A percentile compares a stretch with the other conserved stretches of the same genome.
phyloP scores from a whole-genome alignment of 2,329 filamentous ascomycete species.

The Fusarium globosum region DNA sequence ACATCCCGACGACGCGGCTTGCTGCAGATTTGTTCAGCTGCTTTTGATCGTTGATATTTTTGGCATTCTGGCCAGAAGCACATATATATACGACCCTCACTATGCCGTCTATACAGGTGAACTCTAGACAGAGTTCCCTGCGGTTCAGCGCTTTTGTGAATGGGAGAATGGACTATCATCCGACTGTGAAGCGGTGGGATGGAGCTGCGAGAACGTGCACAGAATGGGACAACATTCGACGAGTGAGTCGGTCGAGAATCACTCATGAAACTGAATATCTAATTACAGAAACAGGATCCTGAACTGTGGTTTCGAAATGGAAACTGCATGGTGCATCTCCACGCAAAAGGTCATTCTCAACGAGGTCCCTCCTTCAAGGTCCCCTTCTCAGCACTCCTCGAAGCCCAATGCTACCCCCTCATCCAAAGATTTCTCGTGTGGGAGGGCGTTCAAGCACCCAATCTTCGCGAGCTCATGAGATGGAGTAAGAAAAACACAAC shows the following conservation, averaged over 20 bases:
- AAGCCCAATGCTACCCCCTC: slow-evolving; percentile 69
- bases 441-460: slow-evolving; percentile 43
- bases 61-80: not conserved
- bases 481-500: slow-evolving; percentile 48
- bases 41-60: not conserved
- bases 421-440: slow-evolving; percentile 63
- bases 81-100: slow-evolving; percentile 12
- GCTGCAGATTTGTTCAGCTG: slow-evolving; percentile 23
- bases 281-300: slow-evolving; percentile 65
- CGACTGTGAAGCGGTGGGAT: slow-evolving; percentile 61
- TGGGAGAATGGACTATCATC: slow-evolving; percentile 31
- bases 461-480: slow-evolving; percentile 46
- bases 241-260: slow-evolving; percentile 51
- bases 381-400: slow-evolving; percentile 67
- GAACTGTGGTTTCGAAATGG: slow-evolving; percentile 77
- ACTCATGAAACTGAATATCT: not conserved
- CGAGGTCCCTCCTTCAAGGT: slow-evolving; percentile 76
- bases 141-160: slow-evolving; percentile 47
- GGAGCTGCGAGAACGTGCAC: slow-evolving; percentile 57
- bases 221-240: slow-evolving; percentile 60
- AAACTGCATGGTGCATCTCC: slow-evolving; percentile 77
- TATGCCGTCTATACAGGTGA: slow-evolving; percentile 13
- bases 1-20: slow-evolving; percentile 32
- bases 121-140: slow-evolving; percentile 29
- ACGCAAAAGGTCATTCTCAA: slow-evolving; percentile 71